A percentile compares a stretch with the other conserved stretches of the same genome.
phyloP scores from a whole-genome alignment of 768 basidiomycete genomes.

The Leccinum olivaceopallidum region DNA sequence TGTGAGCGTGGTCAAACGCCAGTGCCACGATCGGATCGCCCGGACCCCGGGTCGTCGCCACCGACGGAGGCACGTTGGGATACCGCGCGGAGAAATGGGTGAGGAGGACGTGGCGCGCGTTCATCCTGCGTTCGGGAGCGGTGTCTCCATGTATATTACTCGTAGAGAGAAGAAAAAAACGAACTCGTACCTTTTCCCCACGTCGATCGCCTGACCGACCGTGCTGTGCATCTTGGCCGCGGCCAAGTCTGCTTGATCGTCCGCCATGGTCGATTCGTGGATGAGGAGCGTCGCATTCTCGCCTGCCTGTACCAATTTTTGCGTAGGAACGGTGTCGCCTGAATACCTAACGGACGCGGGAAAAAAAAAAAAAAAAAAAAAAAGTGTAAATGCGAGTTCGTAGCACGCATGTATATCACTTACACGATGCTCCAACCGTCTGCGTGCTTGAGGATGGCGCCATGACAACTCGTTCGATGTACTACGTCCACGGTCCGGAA shows the following conservation, averaged over 20 bases:
- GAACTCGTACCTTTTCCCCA: constrained; percentile 62
- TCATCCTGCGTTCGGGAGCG: constrained; percentile 58
- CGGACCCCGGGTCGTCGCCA: constrained; percentile 19
- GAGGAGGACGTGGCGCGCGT: constrained; percentile 79
- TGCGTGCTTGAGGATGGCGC: constrained; percentile 61
- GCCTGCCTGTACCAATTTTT: constrained; percentile 65
- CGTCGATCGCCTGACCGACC: constrained; percentile 80
- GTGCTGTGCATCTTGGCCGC: constrained; percentile 83
- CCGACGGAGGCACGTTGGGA: constrained; percentile 72
- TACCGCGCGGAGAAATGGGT: constrained; percentile 97
- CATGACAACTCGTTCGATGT: constrained; percentile 76
- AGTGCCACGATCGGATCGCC: constrained; percentile 58
- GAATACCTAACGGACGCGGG: constrained; percentile 51
- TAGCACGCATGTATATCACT: constrained; percentile 12
- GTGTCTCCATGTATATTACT: background rate
- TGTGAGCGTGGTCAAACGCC: constrained; percentile 78
- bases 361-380: background rate
- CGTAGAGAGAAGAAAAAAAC: background rate
- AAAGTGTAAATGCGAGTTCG: background rate
- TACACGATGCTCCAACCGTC: constrained; percentile 54
- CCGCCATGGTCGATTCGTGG: constrained; percentile 92
- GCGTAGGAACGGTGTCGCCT: constrained; percentile 83
- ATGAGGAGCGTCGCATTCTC: constrained; percentile 76
- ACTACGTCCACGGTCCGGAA: constrained; percentile 70
- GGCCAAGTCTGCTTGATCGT: constrained; percentile 78